phyloP scores from a whole-genome alignment of 2,329 filamentous ascomycete genomes.

The Ceratocystis ficicola region DNA sequence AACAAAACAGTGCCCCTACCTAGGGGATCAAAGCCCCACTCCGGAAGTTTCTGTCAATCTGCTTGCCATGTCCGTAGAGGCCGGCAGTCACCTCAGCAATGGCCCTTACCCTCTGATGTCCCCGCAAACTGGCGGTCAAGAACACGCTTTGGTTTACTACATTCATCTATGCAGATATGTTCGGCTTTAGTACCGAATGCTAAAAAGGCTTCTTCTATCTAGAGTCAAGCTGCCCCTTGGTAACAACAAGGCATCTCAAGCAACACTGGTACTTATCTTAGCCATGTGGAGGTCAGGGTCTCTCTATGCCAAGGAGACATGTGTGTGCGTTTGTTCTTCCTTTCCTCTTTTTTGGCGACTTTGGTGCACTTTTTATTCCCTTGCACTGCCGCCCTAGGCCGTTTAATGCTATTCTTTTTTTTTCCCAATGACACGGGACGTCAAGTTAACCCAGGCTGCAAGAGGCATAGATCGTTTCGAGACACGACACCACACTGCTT shows the following conservation, averaged over 20 bases:
- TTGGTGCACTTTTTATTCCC: background rate
- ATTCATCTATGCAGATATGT: background rate
- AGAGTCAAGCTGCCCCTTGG: background rate
- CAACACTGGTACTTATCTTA: background rate
- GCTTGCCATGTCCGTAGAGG: background rate
- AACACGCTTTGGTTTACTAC: background rate
- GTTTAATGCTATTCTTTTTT: background rate
- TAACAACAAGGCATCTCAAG: background rate
- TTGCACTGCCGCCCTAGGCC: background rate
- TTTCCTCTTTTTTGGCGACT: background rate
- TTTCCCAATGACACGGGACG: background rate
- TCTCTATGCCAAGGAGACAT: background rate
- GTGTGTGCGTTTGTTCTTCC: background rate
- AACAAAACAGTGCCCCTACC: background rate
- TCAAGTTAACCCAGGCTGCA: background rate
- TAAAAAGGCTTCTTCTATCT: background rate
- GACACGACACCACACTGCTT: background rate
- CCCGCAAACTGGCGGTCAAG: slow-evolving; percentile 6
- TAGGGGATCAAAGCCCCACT: background rate
- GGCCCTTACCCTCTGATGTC: background rate
- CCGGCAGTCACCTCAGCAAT: slow-evolving; percentile 2
- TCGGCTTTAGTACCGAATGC: background rate
- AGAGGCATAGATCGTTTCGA: background rate
- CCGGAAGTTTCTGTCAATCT: slow-evolving; percentile 5
- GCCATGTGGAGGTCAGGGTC: background rate